Conservation (phyloP, 2,329 filamentous ascomycete genomes). For the Colletotrichum graminicola region DNA sequence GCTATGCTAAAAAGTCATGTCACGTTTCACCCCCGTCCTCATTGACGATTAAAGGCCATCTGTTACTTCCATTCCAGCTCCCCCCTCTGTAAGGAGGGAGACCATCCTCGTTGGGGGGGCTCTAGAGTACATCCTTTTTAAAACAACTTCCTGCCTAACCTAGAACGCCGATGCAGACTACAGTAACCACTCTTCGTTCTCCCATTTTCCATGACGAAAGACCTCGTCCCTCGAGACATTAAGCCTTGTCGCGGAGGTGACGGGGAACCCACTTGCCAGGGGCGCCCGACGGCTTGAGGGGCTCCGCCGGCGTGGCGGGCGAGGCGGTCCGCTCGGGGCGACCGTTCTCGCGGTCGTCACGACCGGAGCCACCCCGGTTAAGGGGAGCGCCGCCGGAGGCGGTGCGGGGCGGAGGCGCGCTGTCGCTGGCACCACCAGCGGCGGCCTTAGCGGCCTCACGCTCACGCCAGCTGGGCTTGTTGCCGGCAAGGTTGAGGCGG, state of each 20-base stretch:
- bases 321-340: conserved; percentile 51
- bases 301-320: conserved; percentile 59
- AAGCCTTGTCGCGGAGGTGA: conserved; percentile 55
- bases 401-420: conserved; percentile 54
- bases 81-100: conserved; percentile 48
- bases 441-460: conserved; percentile 69
- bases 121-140: conserved; percentile 55
- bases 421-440: conserved; percentile 48
- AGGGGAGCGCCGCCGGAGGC: conserved; percentile 57
- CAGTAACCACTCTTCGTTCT: conserved; percentile 35
- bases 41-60: conserved; percentile 40
- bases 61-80: conserved; percentile 45
- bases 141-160: conserved; percentile 50
- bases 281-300: conserved; percentile 64
- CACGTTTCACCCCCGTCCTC: conserved; percentile 37
- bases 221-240: conserved; percentile 52
- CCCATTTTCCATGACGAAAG: conserved; percentile 28
- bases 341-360: conserved; percentile 57
- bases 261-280: conserved; percentile 72
- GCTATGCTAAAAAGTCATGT: conserved; percentile 39
- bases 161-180: conserved; percentile 55
- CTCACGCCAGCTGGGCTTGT: conserved; percentile 79
- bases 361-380: conserved; percentile 58
- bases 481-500: conserved; percentile 69
- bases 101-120: conserved; percentile 49